phyloP scores from a whole-genome alignment of 176 grass and related monocot species.

The Hordeum marinum region DNA sequence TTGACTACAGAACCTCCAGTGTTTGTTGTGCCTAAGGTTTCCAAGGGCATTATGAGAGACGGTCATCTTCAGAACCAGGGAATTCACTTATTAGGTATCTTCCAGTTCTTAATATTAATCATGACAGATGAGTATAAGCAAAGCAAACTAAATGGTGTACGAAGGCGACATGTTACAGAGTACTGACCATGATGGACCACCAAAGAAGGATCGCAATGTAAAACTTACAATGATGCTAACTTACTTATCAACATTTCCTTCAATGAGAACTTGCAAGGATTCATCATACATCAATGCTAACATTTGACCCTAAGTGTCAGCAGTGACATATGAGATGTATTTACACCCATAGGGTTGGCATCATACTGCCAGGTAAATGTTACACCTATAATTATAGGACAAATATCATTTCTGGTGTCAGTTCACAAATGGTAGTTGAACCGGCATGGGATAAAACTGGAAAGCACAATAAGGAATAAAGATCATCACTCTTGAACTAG shows the following conservation, averaged over 20 bases:
- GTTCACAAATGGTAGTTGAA: neutral
- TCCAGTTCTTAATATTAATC: neutral
- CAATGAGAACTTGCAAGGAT: neutral
- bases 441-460: neutral
- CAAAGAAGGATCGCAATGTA: neutral
- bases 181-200: neutral
- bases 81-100: neutral
- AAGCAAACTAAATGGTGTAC: slow-evolving; percentile 2
- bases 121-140: neutral
- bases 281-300: neutral
- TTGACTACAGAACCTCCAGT: neutral
- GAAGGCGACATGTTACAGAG: neutral
- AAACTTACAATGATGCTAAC: neutral
- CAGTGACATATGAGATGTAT: neutral
- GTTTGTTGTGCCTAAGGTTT: neutral
- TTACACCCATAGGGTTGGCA: neutral
- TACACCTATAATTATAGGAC: neutral
- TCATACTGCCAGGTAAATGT: neutral
- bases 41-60: neutral
- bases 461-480: neutral
- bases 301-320: neutral
- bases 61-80: neutral
- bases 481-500: neutral
- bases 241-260: neutral
- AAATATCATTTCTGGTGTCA: neutral